Conservation (phyloP, 2,329 filamentous ascomycete species). For the Colletotrichum ledebouriae region DNA sequence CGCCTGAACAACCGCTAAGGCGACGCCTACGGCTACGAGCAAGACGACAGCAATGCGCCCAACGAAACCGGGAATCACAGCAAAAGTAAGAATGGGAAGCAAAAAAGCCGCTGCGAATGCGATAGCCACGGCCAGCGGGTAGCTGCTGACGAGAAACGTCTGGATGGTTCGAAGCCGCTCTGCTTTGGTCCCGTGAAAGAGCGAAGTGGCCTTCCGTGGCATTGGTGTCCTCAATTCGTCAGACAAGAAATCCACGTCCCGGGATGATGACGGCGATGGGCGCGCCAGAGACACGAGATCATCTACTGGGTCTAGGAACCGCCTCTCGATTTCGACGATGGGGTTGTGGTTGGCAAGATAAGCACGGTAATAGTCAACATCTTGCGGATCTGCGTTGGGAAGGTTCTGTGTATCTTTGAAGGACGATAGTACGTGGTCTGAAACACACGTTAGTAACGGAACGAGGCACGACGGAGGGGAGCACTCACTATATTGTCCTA, state of each 20-base stretch:
- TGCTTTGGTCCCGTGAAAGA: slow-evolving; percentile 24
- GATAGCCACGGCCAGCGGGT: slow-evolving; percentile 52
- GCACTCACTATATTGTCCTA: slow-evolving; percentile 75
- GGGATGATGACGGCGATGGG: background rate
- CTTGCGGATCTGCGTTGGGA: slow-evolving; percentile 61
- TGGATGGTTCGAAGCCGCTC: slow-evolving; percentile 1
- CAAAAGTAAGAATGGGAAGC: slow-evolving; percentile 70
- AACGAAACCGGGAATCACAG: slow-evolving; percentile 67
- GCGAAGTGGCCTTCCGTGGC: slow-evolving; percentile 26
- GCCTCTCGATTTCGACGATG: slow-evolving; percentile 70
- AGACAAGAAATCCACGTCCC: background rate
- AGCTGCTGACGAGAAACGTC: slow-evolving; percentile 13
- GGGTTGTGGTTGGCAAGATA: slow-evolving; percentile 69
- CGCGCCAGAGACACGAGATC: slow-evolving; percentile 65
- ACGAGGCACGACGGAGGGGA: background rate
- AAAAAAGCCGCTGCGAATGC: slow-evolving; percentile 66
- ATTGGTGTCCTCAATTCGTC: slow-evolving; percentile 41
- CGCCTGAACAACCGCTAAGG: slow-evolving; percentile 48
- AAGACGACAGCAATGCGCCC: slow-evolving; percentile 70
- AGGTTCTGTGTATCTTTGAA: slow-evolving; percentile 67
- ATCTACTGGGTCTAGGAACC: slow-evolving; percentile 67
- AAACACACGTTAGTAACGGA: slow-evolving; percentile 27
- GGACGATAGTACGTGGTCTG: slow-evolving; percentile 71
- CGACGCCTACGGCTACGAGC: slow-evolving; percentile 63
- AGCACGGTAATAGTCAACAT: slow-evolving; percentile 63